Percentiles rank a stretch among this genome's conserved stretches.
Evolutionary conservation across 2,329 filamentous ascomycete species (phyloP).

Genomic region (Aspergillus fructus): DNA sequence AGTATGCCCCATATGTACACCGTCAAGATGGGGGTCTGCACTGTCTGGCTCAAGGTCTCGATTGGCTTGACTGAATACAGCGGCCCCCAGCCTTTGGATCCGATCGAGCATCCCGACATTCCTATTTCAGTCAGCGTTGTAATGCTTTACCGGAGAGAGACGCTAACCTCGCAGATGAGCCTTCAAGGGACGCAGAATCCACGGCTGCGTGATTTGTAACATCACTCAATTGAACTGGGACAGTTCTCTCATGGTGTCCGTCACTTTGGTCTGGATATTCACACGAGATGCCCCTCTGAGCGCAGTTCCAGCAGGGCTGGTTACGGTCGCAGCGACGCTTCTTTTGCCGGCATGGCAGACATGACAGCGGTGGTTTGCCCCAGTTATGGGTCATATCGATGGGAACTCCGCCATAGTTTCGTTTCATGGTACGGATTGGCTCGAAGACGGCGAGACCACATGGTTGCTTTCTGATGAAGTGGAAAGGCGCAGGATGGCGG

Average conservation of each 20-base stretch:
- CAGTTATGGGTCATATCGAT: slow-evolving; percentile 1
- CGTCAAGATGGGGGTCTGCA: background rate
- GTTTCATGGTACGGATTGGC: background rate
- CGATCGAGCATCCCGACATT: background rate
- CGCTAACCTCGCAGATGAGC: background rate
- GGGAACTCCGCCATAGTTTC: background rate
- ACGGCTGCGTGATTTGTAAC: too few species aligned
- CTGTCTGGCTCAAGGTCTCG: background rate
- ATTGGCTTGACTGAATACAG: background rate
- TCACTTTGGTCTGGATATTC: slow-evolving; percentile 13
- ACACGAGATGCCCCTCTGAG: slow-evolving; percentile 18
- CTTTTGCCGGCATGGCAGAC: slow-evolving; percentile 20
- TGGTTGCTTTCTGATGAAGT: background rate
- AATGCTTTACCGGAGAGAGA: background rate
- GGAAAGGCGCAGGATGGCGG: too few species aligned
- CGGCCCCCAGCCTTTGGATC: background rate
- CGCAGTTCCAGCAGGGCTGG: slow-evolving; percentile 24
- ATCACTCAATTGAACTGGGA: background rate
- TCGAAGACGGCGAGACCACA: background rate
- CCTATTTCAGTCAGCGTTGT: background rate
- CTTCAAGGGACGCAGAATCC: background rate
- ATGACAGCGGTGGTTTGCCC: slow-evolving; percentile 17
- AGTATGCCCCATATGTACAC: background rate
- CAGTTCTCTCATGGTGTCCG: too few species aligned
- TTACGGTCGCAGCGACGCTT: slow-evolving; percentile 23